phyloP scores from a whole-genome alignment of 1,139 yeast species.

The Debaryomyces coudertii region DNA sequence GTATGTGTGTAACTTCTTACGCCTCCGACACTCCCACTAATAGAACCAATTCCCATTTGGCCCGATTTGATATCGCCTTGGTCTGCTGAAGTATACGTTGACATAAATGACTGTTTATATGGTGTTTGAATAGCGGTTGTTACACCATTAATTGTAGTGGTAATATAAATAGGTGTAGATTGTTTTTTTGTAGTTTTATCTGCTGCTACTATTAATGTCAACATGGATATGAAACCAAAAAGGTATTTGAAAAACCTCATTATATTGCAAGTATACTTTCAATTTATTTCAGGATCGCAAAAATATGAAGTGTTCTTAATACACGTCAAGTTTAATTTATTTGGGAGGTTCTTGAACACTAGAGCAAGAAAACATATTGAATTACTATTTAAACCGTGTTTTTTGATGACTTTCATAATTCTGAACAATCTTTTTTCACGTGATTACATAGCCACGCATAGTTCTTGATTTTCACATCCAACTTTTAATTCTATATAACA shows the following conservation, averaged over 20 bases:
- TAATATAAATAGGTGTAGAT: constrained; percentile 37
- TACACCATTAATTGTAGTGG: constrained; percentile 38
- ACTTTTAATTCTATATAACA: too few species aligned
- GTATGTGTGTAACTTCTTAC: constrained; percentile 35
- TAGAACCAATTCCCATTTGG: constrained; percentile 40
- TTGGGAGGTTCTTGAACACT: not conserved
- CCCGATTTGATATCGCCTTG: constrained; percentile 31
- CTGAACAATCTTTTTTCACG: constrained; percentile 6
- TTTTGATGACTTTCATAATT: not conserved
- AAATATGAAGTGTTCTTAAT: not conserved
- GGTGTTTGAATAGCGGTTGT: constrained; percentile 30
- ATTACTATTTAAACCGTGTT: not conserved
- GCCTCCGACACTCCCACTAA: constrained; percentile 38
- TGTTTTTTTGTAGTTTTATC: constrained; percentile 18
- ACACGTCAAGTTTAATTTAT: not conserved
- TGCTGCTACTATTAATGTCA: constrained; percentile 9
- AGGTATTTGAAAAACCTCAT: constrained; percentile 11
- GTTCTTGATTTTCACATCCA: not conserved
- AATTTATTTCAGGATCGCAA: not conserved
- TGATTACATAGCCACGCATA: constrained; percentile 9
- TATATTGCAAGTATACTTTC: not conserved
- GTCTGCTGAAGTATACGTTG: constrained; percentile 26
- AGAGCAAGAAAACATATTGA: not conserved
- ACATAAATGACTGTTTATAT: constrained; percentile 38
- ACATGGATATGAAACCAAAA: constrained; percentile 8